Base-by-base conservation (phyloP, 2,329 filamentous ascomycete genomes). In the Dactylella cylindrospora region DNA sequence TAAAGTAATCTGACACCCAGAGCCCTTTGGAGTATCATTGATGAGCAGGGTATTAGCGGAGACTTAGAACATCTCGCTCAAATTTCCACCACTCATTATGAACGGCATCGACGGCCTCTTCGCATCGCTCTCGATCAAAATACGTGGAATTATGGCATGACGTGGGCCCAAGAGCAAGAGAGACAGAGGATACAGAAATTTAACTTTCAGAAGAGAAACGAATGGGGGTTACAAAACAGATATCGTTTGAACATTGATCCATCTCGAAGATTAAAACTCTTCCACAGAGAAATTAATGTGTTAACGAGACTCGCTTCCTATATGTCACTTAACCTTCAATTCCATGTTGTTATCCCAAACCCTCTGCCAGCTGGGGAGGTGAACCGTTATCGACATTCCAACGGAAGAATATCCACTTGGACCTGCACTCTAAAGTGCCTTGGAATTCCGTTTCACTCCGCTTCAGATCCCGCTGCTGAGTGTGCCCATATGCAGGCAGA, bases 101-200 rank as follows among this genome's bases (percentile, higher is more conserved):
- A 47, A 29, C n/a, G 6, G 6, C 51, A 47, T 19, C 13, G 20
- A 1, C 19, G 43, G 3, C 35, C 41, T 3, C 28, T 55, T 3
- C 51, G 41, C 19, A 35, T 55, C 17, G 51, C 43, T 5, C n/a
- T 55, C 10, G 51, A 55, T 36, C 51, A 55, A 47, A 20, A 55
- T 23, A 35, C 41, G 2, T 55, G 51, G 51, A 17, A 55, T 17
- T 55, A 55, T 26, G 43, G 43, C 17, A 9, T 55, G n/a, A 47
- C 33, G 12, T 22, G 31, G 12, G 8, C 5, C 1, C 5, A 55
- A 15, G 41, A 55, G 23, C 25, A 15, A 8, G 19, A 29, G 9
- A 28, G 32, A 13, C 51, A 44, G 26, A 41, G n/a, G 29, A 15
- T 15, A n/a, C 33, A 55, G 15, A 17, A 35, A 13, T 9, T 5